Evolutionary conservation across 306 rosid species (phyloP), one percentile per base, ranked within the genome.

Genomic region (Inga oerstediana): DNA sequence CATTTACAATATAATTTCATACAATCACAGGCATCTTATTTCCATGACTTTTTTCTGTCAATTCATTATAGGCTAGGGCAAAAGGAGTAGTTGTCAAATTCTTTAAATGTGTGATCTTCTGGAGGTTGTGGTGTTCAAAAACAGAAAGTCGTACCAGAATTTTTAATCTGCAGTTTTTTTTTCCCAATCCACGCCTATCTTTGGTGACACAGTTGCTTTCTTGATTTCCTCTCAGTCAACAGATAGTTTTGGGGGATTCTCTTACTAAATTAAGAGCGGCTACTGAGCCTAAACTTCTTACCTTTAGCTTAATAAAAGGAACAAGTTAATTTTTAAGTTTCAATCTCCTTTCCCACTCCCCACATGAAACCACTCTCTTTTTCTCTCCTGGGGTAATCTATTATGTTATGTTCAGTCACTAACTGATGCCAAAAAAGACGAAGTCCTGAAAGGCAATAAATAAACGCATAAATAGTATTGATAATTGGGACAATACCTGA

Each of bases 401-500:
- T 20, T 20, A 56, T 20, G 4, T 75, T 24, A 72, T 22, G 39
- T 58, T 30, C 51, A 79, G 64, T 75, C 75, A 56, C 11, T 20
- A 56, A 20, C 10, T n/a, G 65, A 11, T 8, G 8, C 13, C 30
- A n/a, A 58, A 20, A 58, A 3, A 16, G 58, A 51, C 58, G 16
- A 7, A 58, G 64, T 58, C 34, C 66, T 3, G 15, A 22, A 22
- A 59, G 3, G 13, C 24, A 22, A 59, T 59, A 59, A 59, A 59
- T 10, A 59, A 22, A 59, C 10, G 34, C 34, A n/a, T 59, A 10
- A 10, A 8, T 59, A 83, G 32, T 34, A 49, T 68, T 19, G 66
- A 35, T 65, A 77, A 86, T 65, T 58, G 44, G 76, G 27, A 65
- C 74, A 82, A 79, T 88, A 94, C 99, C 98, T 97, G 99, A 78